Evolutionary conservation across 2,329 filamentous ascomycete genomes (phyloP), one percentile per base, ranked within the genome.

Genomic region (Trichophyton benhamiae): DNA sequence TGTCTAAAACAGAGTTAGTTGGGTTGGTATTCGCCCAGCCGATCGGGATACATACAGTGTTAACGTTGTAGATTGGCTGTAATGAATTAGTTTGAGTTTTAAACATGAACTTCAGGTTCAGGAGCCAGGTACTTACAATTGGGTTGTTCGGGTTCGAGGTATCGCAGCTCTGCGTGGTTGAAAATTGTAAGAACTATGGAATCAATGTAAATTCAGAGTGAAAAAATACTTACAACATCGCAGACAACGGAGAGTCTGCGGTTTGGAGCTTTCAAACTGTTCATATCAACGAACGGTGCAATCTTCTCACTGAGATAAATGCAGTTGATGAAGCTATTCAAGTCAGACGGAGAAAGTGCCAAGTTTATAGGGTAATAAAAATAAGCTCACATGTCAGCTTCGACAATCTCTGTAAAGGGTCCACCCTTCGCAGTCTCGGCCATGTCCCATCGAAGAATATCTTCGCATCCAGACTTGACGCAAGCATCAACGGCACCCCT

Each of bases 261-360:
- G 68, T 80, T 80, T 2, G 87, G 79, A 46, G 80, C 77, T 65
- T 85, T 80, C 61, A 96, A 83, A 59, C 82, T 85, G 67, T 88
- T 82, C 63, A 80, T 71, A 74, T 88, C 85, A 71, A 95, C 82
- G 72, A 96, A 96, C 38, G 87, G 87, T 27, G 89, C 87, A 67
- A 94, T 91, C 72, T 86, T 83, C 67, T 84, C 79, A 64, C 80
- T 84, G 48, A 96, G 84, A 77, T 96, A 96, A 73, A 96, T 92
- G 82, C 87, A 91, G 79, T 94, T 95, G 73, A 94, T 80, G 72
- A 91, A 89, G 71, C 90, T 86, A 69, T 89, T 85, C 8, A 48
- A 11, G 48, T 64, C 20, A 63, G 63, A 68, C 60, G 70, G 68
- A 27, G 52, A 13, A 22, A 22, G 6, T 44, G 33, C 17, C 13